These are phyloP conservation scores for Nothophaeocryptopus gaeumannii DNA, from an alignment of 2,329 filamentous ascomycete species.

Conservation along the genomic window DNA sequence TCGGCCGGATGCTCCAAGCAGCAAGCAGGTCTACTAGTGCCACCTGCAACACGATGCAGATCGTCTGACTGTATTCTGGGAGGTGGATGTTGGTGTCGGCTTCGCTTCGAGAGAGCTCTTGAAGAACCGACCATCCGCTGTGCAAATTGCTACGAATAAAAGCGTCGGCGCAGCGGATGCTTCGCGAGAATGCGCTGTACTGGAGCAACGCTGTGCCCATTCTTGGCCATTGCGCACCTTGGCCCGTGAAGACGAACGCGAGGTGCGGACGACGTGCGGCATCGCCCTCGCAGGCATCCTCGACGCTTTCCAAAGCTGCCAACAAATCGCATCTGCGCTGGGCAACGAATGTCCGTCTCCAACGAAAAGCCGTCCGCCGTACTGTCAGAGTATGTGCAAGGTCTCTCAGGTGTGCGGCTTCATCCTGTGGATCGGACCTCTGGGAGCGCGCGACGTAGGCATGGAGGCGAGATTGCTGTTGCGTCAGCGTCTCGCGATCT, in stretches of 20 bases:
- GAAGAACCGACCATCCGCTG: not conserved
- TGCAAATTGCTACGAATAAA: not conserved
- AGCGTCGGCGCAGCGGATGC: not conserved
- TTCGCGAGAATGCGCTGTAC: not conserved
- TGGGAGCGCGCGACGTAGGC: too few species aligned
- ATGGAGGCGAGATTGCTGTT: not conserved
- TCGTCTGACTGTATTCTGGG: conserved; percentile 13
- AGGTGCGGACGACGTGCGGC: not conserved
- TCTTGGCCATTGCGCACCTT: conserved; percentile 19
- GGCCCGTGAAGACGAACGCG: conserved; percentile 16
- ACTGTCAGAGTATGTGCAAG: conserved; percentile 9
- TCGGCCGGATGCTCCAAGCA: conserved; percentile 19
- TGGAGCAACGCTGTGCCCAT: conserved; percentile 12
- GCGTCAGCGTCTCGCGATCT: conserved; percentile 1
- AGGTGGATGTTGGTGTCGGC: conserved; percentile 2
- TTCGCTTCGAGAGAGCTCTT: not conserved
- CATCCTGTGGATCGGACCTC: too few species aligned
- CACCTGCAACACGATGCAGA: conserved; percentile 43
- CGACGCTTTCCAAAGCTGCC: not conserved
- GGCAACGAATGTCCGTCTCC: not conserved
- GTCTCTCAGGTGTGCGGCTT: too few species aligned
- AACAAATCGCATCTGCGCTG: too few species aligned
- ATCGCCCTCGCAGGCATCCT: not conserved
- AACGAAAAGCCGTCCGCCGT: not conserved
- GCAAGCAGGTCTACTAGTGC: conserved; percentile 44